Conservation (phyloP, 2,329 filamentous ascomycete species). For the Xylaria sp. region DNA sequence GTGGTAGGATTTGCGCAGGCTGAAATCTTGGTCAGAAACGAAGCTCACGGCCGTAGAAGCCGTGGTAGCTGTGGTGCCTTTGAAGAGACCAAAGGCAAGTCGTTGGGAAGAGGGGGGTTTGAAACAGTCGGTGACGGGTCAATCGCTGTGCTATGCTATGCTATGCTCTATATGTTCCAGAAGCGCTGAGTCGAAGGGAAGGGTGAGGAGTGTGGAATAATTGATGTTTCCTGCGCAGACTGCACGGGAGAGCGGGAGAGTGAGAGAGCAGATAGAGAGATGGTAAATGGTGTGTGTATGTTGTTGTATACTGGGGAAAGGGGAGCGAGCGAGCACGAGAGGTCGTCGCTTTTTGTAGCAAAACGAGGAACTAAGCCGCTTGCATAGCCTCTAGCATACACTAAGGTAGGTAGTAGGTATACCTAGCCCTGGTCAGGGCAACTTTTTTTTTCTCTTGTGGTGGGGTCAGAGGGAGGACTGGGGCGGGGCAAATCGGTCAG, state of each 20-base stretch:
- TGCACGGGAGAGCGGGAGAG: background rate
- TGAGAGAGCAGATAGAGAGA: background rate
- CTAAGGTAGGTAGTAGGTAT: background rate
- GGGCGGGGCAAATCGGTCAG: conserved; percentile 9
- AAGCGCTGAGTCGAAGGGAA: background rate
- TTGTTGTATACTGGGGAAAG: conserved; percentile 10
- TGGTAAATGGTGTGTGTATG: background rate
- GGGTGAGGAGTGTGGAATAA: background rate
- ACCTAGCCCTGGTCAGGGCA: conserved; percentile 20
- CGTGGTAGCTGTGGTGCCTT: conserved; percentile 71
- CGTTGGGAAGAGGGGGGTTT: conserved; percentile 32
- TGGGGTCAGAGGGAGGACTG: conserved; percentile 20
- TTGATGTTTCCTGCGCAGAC: background rate
- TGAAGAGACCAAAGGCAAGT: conserved; percentile 74
- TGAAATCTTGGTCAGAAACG: conserved; percentile 77
- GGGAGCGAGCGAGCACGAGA: conserved; percentile 2
- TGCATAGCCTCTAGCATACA: conserved; percentile 25
- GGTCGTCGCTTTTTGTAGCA: conserved; percentile 23
- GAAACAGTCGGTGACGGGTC: conserved; percentile 28
- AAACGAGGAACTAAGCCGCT: conserved; percentile 9
- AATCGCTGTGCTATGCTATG: background rate
- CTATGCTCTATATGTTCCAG: background rate
- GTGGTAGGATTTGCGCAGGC: conserved; percentile 71
- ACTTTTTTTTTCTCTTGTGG: conserved; percentile 25
- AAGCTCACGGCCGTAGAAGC: conserved; percentile 71